Conservation (phyloP, 2,329 filamentous ascomycete genomes). For the Exophiala viscosa region DNA sequence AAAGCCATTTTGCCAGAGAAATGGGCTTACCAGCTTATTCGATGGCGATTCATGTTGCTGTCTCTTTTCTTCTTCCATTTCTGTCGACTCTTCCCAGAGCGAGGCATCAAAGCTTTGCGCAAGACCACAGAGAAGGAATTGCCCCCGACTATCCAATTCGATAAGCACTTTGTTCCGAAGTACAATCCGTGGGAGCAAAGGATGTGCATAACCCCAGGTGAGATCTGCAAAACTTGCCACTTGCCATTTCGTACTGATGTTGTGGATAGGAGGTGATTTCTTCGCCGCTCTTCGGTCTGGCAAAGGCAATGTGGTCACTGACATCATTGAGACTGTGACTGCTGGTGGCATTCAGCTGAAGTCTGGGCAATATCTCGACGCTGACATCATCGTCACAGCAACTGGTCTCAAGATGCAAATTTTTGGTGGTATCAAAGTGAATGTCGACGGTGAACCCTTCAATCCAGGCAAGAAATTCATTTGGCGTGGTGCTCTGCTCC, state of each 20-base stretch:
- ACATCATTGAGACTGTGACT: constrained; percentile 51
- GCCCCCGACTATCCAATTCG: constrained; percentile 43
- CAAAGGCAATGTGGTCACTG: constrained; percentile 54
- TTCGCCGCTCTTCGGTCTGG: constrained; percentile 51
- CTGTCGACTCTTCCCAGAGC: constrained; percentile 25
- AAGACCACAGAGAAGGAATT: constrained; percentile 23
- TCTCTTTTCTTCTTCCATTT: constrained; percentile 24
- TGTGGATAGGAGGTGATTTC: constrained; percentile 55
- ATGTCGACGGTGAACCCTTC: constrained; percentile 37
- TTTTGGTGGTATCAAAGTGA: constrained; percentile 36
- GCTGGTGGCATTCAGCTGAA: constrained; percentile 47
- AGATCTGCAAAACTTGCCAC: not conserved
- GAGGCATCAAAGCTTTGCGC: constrained; percentile 16
- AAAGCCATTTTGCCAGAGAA: constrained; percentile 22
- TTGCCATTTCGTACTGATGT: constrained; percentile 1
- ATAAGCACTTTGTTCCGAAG: constrained; percentile 56
- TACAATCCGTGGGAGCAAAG: constrained; percentile 72
- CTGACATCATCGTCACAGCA: constrained; percentile 45
- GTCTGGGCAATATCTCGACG: constrained; percentile 40
- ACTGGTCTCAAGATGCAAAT: constrained; percentile 43
- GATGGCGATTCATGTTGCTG: constrained; percentile 22
- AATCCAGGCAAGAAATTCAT: constrained; percentile 36
- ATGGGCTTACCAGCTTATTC: constrained; percentile 22
- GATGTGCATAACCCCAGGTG: constrained; percentile 55
- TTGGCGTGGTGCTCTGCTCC: constrained; percentile 44